These are phyloP conservation scores for Phaeosphaeriaceae sp. DNA, from an alignment of 2,329 filamentous ascomycete species.

Conservation along the genomic window DNA sequence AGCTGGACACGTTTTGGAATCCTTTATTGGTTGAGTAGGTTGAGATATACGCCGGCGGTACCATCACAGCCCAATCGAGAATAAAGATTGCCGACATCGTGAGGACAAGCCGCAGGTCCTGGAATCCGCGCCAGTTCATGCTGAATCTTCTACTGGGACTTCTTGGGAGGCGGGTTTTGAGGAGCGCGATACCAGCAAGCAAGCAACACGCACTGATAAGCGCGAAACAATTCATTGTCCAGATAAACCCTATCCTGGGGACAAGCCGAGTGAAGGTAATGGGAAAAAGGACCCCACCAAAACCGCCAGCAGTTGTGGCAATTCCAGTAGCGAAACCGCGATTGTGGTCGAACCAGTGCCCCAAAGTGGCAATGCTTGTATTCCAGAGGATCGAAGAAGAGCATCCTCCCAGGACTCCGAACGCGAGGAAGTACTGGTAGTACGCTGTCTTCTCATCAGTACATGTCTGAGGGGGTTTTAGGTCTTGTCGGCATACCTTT, in stretches of 20 bases:
- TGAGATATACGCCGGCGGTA: constrained; percentile 37
- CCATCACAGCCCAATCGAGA: constrained; percentile 36
- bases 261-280: constrained; percentile 23
- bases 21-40: constrained; percentile 27
- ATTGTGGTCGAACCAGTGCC: constrained; percentile 32
- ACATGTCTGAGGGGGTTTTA: not conserved
- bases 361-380: constrained; percentile 23
- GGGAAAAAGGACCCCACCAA: constrained; percentile 36
- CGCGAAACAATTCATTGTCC: constrained; percentile 34
- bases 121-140: constrained; percentile 5
- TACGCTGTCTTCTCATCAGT: constrained; percentile 23
- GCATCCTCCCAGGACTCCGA: constrained; percentile 38
- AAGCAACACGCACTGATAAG: constrained; percentile 28
- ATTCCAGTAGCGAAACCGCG: constrained; percentile 35
- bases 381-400: constrained; percentile 40
- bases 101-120: constrained; percentile 2
- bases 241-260: constrained; percentile 23
- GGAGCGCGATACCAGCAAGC: constrained; percentile 14
- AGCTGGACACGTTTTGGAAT: not conserved
- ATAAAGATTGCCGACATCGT: constrained; percentile 45
- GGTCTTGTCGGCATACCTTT: not conserved
- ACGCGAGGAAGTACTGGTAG: constrained; percentile 43
- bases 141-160: not conserved
- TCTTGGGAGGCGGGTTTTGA: constrained; percentile 8
- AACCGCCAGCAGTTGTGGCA: constrained; percentile 29